A percentile compares a stretch with the other conserved stretches of the same genome.
These are phyloP conservation scores for Wickerhamomyces rabaulensis DNA, from an alignment of 805 yeast species.

Conservation along the genomic window DNA sequence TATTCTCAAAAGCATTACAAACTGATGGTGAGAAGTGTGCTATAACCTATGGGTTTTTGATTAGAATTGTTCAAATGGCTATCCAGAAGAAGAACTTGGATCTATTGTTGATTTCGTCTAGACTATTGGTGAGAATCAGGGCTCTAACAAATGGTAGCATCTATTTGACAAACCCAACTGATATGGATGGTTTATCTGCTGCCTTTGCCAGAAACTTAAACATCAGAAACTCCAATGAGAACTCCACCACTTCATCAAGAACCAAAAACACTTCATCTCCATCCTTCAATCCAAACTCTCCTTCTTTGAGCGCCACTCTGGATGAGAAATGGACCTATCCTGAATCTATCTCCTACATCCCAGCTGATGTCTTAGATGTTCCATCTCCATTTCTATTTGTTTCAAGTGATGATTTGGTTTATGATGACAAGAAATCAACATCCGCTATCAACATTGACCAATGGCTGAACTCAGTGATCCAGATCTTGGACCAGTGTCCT, in stretches of 20 bases:
- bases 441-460: constrained; percentile 36
- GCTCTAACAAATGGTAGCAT: constrained; percentile 39
- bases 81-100: constrained; percentile 30
- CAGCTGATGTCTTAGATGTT: constrained; percentile 34
- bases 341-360: constrained; percentile 46
- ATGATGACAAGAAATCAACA: constrained; percentile 19
- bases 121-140: constrained; percentile 52
- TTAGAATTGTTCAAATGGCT: constrained; percentile 30
- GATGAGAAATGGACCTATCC: constrained; percentile 55
- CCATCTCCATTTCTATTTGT: constrained; percentile 26
- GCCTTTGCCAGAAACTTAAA: constrained; percentile 46
- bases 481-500: constrained; percentile 45
- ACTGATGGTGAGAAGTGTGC: constrained; percentile 25
- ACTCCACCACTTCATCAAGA: constrained; percentile 11
- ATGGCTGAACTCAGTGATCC: constrained; percentile 48
- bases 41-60: constrained; percentile 20
- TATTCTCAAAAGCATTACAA: constrained; percentile 21
- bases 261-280: neutral
- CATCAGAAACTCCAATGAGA: constrained; percentile 19
- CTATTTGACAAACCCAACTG: constrained; percentile 47
- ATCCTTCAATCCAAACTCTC: neutral
- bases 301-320: constrained; percentile 6
- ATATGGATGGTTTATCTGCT: constrained; percentile 63
- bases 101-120: constrained; percentile 41
- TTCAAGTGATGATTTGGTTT: constrained; percentile 6